Percentiles rank a stretch among this genome's conserved stretches.
These are phyloP conservation scores for Eleusine coracana DNA, from an alignment of 176 grass and related monocot genomes.

Conservation along the genomic window DNA sequence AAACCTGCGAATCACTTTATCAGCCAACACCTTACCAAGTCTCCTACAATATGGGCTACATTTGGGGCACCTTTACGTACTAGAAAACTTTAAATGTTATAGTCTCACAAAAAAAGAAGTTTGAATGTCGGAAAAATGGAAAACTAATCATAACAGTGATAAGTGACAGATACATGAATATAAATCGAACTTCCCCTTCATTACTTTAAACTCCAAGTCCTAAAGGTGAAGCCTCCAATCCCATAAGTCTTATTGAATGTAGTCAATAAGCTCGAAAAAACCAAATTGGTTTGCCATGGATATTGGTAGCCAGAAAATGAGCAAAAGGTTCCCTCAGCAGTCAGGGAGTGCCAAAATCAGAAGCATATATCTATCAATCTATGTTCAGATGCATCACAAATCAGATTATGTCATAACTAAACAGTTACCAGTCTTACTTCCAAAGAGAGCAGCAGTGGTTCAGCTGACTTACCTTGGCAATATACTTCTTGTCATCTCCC, in stretches of 20 bases:
- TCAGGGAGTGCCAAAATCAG: neutral
- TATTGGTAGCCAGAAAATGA: neutral
- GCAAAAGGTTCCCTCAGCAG: conserved; percentile 3
- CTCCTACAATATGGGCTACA: neutral
- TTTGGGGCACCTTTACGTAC: neutral
- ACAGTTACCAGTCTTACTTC: neutral
- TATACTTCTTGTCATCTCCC: conserved; percentile 95
- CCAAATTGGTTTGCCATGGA: conserved; percentile 6
- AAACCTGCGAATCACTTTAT: conserved; percentile 72
- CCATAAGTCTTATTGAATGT: conserved; percentile 7
- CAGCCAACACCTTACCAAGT: conserved; percentile 36
- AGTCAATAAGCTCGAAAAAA: conserved; percentile 16
- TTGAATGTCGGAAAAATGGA: neutral
- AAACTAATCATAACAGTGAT: neutral
- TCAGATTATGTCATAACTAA: conserved; percentile 21
- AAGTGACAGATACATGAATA: neutral
- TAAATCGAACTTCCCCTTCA: neutral
- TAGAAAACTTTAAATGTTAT: neutral
- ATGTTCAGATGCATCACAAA: conserved; percentile 29
- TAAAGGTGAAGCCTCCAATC: conserved; percentile 6
- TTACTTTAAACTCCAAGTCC: conserved; percentile 5
- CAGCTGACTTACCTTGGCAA: conserved; percentile 77
- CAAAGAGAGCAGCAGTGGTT: conserved; percentile 15
- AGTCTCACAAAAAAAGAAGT: neutral
- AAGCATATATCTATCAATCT: neutral